Conservation (phyloP, 768 basidiomycete genomes). For the Jaapia argillacea region DNA sequence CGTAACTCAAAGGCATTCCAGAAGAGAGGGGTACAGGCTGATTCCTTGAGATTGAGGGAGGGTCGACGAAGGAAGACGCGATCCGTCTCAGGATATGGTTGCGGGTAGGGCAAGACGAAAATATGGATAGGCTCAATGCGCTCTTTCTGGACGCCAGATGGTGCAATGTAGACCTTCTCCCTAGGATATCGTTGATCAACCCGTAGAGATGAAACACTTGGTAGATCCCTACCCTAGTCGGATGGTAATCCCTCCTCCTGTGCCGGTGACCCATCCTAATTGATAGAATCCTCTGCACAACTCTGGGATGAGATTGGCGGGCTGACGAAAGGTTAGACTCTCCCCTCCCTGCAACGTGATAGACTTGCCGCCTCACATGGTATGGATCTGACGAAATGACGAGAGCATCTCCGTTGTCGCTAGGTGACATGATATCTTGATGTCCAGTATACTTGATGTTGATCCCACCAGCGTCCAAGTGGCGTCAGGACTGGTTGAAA, state of each 20-base stretch:
- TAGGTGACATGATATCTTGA: too few species aligned
- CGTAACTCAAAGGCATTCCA: conserved; percentile 85
- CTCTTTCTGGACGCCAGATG: conserved; percentile 88
- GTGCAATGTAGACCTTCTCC: conserved; percentile 77
- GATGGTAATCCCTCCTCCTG: conserved; percentile 75
- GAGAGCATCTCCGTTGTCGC: too few species aligned
- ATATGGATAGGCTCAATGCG: conserved; percentile 77
- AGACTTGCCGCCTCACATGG: too few species aligned
- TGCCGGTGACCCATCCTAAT: conserved; percentile 90
- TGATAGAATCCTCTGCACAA: conserved; percentile 77
- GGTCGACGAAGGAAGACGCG: conserved; percentile 76
- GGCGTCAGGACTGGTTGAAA: too few species aligned
- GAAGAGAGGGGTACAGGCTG: conserved; percentile 84
- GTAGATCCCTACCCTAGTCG: conserved; percentile 45
- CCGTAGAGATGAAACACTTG: neutral
- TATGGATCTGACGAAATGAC: too few species aligned
- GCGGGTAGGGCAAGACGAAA: conserved; percentile 78
- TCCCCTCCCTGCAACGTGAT: too few species aligned
- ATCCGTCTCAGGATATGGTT: conserved; percentile 55
- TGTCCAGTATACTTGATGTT: too few species aligned
- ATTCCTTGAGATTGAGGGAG: conserved; percentile 62
- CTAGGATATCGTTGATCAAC: conserved; percentile 12
- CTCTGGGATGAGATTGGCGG: conserved; percentile 86
- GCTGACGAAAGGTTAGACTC: too few species aligned
- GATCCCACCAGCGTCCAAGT: too few species aligned